Evolutionary conservation across 208 protist species (phyloP).

Genomic region (Crithidia sp.): DNA sequence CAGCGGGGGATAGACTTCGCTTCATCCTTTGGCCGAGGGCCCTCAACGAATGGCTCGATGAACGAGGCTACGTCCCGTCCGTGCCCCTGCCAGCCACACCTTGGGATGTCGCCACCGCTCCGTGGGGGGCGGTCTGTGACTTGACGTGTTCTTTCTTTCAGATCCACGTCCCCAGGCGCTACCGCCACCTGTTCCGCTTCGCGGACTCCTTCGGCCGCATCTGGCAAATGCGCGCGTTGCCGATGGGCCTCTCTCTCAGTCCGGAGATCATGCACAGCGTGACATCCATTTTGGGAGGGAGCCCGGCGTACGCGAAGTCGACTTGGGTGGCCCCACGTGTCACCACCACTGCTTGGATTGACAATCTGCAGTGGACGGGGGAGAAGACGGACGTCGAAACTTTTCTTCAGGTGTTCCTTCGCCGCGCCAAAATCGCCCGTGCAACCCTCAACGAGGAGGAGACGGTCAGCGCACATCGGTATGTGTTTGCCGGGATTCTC

Average conservation of each 20-base stretch:
- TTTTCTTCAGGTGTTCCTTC: not conserved
- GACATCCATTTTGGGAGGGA: conserved; percentile 4
- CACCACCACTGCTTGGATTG: conserved; percentile 19
- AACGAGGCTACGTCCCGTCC: conserved; percentile 7
- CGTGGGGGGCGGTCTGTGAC: conserved; percentile 14
- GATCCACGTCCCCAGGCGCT: conserved; percentile 2
- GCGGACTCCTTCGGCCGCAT: conserved; percentile 6
- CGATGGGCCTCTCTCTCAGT: conserved; percentile 12
- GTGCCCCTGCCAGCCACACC: conserved; percentile 15
- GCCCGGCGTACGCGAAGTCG: not conserved
- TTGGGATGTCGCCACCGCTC: conserved; percentile 6
- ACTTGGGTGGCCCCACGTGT: not conserved
- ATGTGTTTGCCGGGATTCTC: not conserved
- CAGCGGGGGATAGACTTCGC: conserved; percentile 6
- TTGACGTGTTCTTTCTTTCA: conserved; percentile 28
- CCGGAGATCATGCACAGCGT: conserved; percentile 24
- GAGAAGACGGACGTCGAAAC: not conserved
- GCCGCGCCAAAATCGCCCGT: not conserved
- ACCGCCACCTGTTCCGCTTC: conserved; percentile 19
- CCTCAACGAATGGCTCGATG: conserved; percentile 16
- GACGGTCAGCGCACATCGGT: not conserved
- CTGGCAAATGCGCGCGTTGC: conserved; percentile 22
- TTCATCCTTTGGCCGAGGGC: conserved; percentile 19
- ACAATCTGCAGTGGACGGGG: conserved; percentile 24
- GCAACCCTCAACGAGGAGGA: conserved; percentile 22